These are phyloP conservation scores for Ceratocystis variospora DNA, from an alignment of 2,329 filamentous ascomycete genomes.

Conservation along the genomic window DNA sequence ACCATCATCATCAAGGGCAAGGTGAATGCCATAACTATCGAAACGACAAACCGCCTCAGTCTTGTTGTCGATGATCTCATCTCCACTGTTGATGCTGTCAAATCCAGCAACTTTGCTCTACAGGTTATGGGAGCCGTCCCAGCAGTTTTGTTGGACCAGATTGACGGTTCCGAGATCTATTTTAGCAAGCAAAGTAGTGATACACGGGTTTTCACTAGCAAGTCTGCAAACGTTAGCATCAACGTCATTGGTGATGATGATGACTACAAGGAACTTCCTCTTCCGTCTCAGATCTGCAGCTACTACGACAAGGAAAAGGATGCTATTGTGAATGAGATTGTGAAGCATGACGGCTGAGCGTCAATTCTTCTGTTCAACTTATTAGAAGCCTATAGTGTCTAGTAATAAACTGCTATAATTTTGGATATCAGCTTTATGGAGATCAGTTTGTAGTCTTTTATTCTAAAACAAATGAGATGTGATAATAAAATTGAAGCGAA, in stretches of 20 bases:
- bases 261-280: conserved; percentile 73
- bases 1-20: conserved; percentile 85
- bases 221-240: conserved; percentile 75
- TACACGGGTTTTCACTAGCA: conserved; percentile 80
- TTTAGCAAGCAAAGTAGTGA: conserved; percentile 63
- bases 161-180: conserved; percentile 81
- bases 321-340: conserved; percentile 79
- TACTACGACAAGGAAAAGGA: conserved; percentile 56
- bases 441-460: not conserved
- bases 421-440: not conserved
- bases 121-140: conserved; percentile 78
- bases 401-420: not conserved
- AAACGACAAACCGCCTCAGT: conserved; percentile 74
- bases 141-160: conserved; percentile 81
- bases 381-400: not conserved
- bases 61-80: conserved; percentile 82
- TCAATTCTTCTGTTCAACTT: not conserved
- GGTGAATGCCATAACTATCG: conserved; percentile 89
- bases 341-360: conserved; percentile 70
- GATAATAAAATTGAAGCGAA: not conserved
- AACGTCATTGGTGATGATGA: conserved; percentile 59
- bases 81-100: conserved; percentile 87
- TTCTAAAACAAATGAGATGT: not conserved
- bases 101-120: conserved; percentile 86
- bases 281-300: conserved; percentile 82